These are phyloP conservation scores for Pythium apleroticum DNA, from an alignment of 352 stramenopile species.

Conservation along the genomic window DNA sequence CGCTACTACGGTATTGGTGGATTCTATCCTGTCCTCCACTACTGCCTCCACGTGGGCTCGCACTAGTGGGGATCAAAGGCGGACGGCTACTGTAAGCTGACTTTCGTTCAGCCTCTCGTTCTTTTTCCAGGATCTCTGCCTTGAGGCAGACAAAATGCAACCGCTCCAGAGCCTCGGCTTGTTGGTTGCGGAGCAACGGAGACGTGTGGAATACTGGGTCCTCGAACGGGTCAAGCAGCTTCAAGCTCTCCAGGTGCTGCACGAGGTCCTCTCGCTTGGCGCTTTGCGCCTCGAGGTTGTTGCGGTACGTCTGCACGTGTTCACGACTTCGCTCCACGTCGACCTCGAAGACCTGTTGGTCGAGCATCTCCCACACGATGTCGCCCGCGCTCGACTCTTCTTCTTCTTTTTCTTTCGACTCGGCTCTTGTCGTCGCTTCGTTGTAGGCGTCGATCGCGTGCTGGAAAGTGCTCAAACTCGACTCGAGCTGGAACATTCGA, in stretches of 20 bases:
- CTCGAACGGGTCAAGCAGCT: conserved; percentile 47
- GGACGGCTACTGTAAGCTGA: conserved; percentile 26
- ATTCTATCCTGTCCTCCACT: conserved; percentile 4
- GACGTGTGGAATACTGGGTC: conserved; percentile 36
- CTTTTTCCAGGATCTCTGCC: conserved; percentile 50
- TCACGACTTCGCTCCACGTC: conserved; percentile 66
- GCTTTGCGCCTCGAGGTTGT: conserved; percentile 65
- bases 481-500: conserved; percentile 88
- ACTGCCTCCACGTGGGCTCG: conserved; percentile 2
- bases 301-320: conserved; percentile 80
- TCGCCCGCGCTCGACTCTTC: conserved; percentile 35
- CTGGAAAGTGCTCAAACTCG: conserved; percentile 71
- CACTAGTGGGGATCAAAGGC: conserved; percentile 19
- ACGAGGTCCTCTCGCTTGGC: conserved; percentile 65
- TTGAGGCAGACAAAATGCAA: conserved; percentile 59
- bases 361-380: conserved; percentile 72
- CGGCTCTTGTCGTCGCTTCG: conserved; percentile 18
- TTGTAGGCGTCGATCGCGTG: conserved; percentile 56
- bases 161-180: conserved; percentile 46
- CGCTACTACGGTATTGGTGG: conserved; percentile 25
- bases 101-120: conserved; percentile 53
- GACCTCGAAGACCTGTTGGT: conserved; percentile 79
- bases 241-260: conserved; percentile 42
- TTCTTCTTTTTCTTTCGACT: conserved; percentile 25
- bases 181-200: conserved; percentile 34